Evolutionary conservation across 768 basidiomycete genomes (phyloP), one percentile per base, ranked within the genome.

Genomic region (Naganishia vishniacii): DNA sequence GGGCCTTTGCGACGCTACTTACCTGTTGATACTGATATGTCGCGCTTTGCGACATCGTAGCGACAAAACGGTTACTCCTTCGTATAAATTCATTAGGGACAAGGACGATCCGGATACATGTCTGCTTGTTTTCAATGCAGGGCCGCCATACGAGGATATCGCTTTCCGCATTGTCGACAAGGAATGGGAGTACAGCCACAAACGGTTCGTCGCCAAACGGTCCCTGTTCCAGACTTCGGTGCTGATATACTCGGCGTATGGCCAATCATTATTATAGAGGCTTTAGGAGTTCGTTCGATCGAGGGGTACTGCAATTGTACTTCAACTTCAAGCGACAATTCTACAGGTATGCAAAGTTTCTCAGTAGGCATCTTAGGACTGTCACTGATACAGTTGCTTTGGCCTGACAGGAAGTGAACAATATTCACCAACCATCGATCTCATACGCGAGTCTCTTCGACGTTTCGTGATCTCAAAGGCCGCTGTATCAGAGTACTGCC

Each of bases 101-200:
- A 84, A 86, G 4, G 92, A 90, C 6, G 95, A 98, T 74, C 90
- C 92, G 65, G 95, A 99, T 61, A 98, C 94, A 0, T 89, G 90
- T 13, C 81, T 95, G 23, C 79, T 99, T 31, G 86, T 92, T 71
- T 99, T 99, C 80, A 91, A 85, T 68, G 91, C 95, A 31, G 95
- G 95, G 8, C 93, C 94, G 58, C 94, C 94, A 0, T 99, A 99
- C 74, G 94, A 99, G 78, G 95, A 98, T 69, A 93, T 98, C 67
- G 95, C 95, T 8, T 99, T 99, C 81, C 84, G 91, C 65, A 94
- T 99, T 66, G 94, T 99, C 64, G 91, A 95, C 71, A 84, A 91
- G 60, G 92, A 95, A 77, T 99, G 95, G 95, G 95, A 98, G 71
- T 94, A 89, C 77, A 93, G 91, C 41, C 93, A 98, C 73, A 95